Evolutionary conservation across 768 basidiomycete genomes (phyloP), one percentile per base, ranked within the genome.

Genomic region (Leccinum subgranulosum): DNA sequence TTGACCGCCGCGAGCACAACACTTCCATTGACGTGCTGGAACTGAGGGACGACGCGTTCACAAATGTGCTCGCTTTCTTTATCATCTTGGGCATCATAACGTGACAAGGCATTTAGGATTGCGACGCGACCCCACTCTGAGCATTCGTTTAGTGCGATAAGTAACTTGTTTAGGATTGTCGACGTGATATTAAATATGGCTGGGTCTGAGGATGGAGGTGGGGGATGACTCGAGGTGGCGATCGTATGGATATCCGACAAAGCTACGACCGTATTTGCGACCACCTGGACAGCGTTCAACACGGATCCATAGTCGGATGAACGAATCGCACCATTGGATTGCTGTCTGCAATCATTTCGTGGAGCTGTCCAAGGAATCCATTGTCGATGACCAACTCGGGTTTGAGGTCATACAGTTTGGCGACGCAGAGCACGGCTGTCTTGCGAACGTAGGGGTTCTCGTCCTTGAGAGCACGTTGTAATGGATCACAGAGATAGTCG

Each of bases 91-190:
- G 94, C 84, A 34, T 79, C 79, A 73, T 98, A 98, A 46, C 91
- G 84, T 6, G 92, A 81, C 29, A 98, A 76, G 0, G 93, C 92
- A 57, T 88, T 90, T 53, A 98, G 75, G 36, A 99, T 86, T 1
- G 95, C 94, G 15, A 99, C 94, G 56, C 96, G 84, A 31, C 97
- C 97, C 97, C 97, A 99, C 75, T 99, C 97, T 0, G 95, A 96
- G 70, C 96, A 98, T 74, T 98, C 97, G 69, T 96, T 96, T 19
- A 99, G 79, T 2, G 96, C 97, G 54, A 98, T 90, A 55, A 99
- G 78, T 15, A 99, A 83, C 70, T 95, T 97, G 74, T 81, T 88
- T 51, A 99, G 81, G 58, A 95, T 83, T 1, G 84, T 72, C 6
- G 87, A 74, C n/a, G 94, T 94, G 71, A 98, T 92, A 57, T 73